These are phyloP conservation scores for Aspergillus sclerotioniger DNA, from an alignment of 495 filamentous ascomycete genomes.

Conservation along the genomic window DNA sequence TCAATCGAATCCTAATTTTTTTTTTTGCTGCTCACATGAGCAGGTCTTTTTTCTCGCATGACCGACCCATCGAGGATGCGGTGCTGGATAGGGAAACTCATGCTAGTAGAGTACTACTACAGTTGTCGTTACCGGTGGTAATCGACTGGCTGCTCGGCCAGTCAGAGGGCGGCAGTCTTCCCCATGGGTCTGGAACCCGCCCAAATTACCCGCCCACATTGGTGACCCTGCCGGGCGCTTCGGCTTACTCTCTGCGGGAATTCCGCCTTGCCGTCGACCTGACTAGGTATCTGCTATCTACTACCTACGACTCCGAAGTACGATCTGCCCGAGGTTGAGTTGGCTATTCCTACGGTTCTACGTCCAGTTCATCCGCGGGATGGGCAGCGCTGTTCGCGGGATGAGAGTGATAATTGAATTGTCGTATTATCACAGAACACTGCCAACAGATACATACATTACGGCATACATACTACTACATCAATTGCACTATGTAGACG, in stretches of 20 bases:
- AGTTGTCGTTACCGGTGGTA: conserved; percentile 3
- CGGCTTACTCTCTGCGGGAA: conserved; percentile 40
- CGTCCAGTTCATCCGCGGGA: not conserved
- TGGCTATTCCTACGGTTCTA: not conserved
- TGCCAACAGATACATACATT: not conserved
- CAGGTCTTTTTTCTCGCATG: conserved; percentile 9
- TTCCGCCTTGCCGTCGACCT: conserved; percentile 18
- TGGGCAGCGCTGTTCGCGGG: not conserved
- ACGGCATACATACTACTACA: not conserved
- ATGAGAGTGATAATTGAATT: not conserved
- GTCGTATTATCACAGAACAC: not conserved
- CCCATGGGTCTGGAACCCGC: conserved; percentile 22
- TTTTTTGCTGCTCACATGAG: conserved; percentile 37
- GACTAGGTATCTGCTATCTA: not conserved
- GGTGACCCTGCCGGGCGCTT: conserved; percentile 15
- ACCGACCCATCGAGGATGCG: conserved; percentile 14
- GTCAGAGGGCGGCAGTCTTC: conserved; percentile 2
- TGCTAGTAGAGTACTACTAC: not conserved
- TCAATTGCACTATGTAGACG: not conserved
- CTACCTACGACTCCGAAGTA: not conserved
- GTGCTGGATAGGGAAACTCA: conserved; percentile 1
- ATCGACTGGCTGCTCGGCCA: conserved; percentile 1
- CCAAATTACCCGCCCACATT: not conserved
- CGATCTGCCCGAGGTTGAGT: not conserved
- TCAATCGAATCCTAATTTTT: conserved; percentile 9